Evolutionary conservation across 257 asterid species (phyloP), one percentile per base, ranked within the genome.

Genomic region (Petunia axillaris): DNA sequence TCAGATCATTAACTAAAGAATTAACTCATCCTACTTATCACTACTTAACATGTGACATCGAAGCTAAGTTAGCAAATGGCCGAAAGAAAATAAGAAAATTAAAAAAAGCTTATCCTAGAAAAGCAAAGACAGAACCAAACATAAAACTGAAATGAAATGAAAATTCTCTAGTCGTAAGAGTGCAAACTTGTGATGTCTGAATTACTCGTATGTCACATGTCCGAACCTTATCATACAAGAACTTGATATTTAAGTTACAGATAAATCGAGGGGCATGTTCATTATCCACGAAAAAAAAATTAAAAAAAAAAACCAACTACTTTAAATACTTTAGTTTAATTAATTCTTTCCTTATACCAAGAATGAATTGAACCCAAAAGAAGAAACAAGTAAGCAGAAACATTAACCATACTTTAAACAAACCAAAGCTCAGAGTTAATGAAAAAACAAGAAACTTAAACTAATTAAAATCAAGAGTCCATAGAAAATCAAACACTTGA

Each of bases 1-100:
- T 71, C 58, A 71, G 60, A 9, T 48, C 43, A 48, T 48, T 71
- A 71, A 25, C 35, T 48, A 71, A 48, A 71, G 11, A 71, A 54
- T 54, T 0, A 70, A 5, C n/a, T 10, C 77, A 35, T 50, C 6
- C 43, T 35, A 48, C 35, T 35, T 10, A 71, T 71, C 46, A 70
- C 41, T 70, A 70, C 41, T 48, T 14, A 39, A 35, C 50, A 64
- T 39, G 50, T 1, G 10, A 70, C 43, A 71, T 6, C 6, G 74
- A 71, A 25, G 3, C 13, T 71, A 48, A 2, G 77, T 71, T 48
- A 10, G 41, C 11, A 35, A 71, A 48, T 2, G 3, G 4, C 77
- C 25, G 43, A 3, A 57, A 57, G 2, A 57, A 55, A 1, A 9
- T 52, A 0, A 15, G n/a, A 55, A 48, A 7, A 36, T 25, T 11